Percentiles rank a stretch among this genome's conserved stretches.
Conservation (phyloP, 176 grass and related monocot species). For the Oryza glumipatula region DNA sequence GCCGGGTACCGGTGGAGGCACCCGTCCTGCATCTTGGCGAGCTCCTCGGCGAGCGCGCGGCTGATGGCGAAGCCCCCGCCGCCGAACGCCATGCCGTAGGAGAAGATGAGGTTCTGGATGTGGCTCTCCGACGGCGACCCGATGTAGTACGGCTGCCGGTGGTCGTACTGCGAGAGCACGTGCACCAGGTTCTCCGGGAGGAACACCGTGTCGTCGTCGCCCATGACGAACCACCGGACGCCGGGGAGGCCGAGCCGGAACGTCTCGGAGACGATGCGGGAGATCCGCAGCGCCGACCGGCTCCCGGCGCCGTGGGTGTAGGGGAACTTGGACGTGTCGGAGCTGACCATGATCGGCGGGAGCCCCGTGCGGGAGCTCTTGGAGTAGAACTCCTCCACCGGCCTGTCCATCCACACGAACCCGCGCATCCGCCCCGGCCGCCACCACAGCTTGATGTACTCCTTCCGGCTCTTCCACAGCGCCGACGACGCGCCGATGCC, state of each 20-base stretch:
- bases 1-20: conserved; percentile 85
- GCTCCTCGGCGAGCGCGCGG: conserved; percentile 73
- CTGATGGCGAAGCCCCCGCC: conserved; percentile 98
- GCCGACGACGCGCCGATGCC: conserved; percentile 85
- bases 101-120: conserved; percentile 96
- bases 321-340: conserved; percentile 78
- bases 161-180: conserved; percentile 80
- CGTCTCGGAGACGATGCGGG: conserved; percentile 88
- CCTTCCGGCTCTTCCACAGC: conserved; percentile 82
- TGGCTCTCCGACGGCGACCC: conserved; percentile 91
- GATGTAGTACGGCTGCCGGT: conserved; percentile 89
- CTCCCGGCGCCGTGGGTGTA: conserved; percentile 87
- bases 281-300: conserved; percentile 86
- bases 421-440: conserved; percentile 85
- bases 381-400: conserved; percentile 74
- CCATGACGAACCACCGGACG: conserved; percentile 95
- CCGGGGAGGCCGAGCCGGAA: conserved; percentile 66
- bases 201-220: conserved; percentile 98
- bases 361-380: conserved; percentile 57
- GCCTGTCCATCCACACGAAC: conserved; percentile 93
- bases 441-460: conserved; percentile 97
- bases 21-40: conserved; percentile 81
- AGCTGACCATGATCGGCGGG: conserved; percentile 67
- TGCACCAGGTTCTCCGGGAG: conserved; percentile 89
- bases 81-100: conserved; percentile 96